Base-by-base conservation (phyloP, 2,329 filamentous ascomycete genomes). In the Pseudogymnoascus sp. region DNA sequence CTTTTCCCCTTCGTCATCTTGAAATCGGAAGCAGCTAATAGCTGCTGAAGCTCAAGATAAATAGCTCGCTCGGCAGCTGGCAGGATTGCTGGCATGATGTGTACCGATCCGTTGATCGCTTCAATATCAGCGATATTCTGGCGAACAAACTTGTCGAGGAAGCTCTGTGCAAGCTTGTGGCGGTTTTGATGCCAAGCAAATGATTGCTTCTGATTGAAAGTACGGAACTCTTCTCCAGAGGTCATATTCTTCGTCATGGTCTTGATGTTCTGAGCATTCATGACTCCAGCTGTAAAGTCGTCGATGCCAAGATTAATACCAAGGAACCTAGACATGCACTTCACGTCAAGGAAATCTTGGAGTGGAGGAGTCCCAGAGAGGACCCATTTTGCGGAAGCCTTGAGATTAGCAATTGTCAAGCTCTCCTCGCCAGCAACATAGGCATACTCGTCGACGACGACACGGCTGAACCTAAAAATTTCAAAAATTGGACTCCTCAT, bases 361-460 rank as follows among this genome's bases (percentile, higher is more conserved):
- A 87, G 68, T 0, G 78, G 76, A 1, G 86, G 85, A 0, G 86
- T 89, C 2, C 83, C 86, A 0, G 85, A 88, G 1, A 89, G 73
- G 5, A 85, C 75, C 85, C 85, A 88, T 61, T 79, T 60, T 2
- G 59, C 51, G 5, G 58, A 9, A 9, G 64, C 78, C 27, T 77
- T 68, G 1, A 87, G 67, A 0, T 73, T 74, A 5, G 77, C 73
- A 4, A 84, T 72, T 0, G 62, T 58, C 42, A 65, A 59, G 12
- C 62, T 41, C 17, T 65, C 58, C 59, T 78, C 71, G 13, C 74
- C 68, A 48, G 76, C 75, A 4, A 81, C 73, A 65, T 87, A 85
- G 0, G 85, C 83, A 66, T 84, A 88, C 66, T 89, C 86, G 64
- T 89, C 86, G 1, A 88, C 75, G 1, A 89, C 78, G 0, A 89